A percentile compares a stretch with the other conserved stretches of the same genome.
These are phyloP conservation scores for Inonotus hispidus DNA, from an alignment of 1,284 basidiomycete genomes.

Conservation along the genomic window DNA sequence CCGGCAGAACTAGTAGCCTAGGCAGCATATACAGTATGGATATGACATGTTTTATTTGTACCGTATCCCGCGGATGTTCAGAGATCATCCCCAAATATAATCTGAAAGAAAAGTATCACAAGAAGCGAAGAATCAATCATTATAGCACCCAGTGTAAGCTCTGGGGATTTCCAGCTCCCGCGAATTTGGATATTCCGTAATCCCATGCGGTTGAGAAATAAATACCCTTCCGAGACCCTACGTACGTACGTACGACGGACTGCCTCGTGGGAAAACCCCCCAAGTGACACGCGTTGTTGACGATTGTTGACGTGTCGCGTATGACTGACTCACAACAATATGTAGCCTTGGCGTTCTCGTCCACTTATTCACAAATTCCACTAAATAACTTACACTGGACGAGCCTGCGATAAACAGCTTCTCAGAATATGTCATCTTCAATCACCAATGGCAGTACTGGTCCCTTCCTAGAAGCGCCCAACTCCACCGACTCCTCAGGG, in stretches of 20 bases:
- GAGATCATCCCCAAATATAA: too few species aligned
- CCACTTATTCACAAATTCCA: too few species aligned
- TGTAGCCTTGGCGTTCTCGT: too few species aligned
- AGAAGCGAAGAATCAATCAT: too few species aligned
- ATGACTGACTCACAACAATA: neutral
- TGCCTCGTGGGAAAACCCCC: neutral
- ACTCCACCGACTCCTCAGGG: neutral
- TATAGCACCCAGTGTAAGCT: too few species aligned
- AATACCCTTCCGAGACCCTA: neutral
- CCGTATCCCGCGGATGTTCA: too few species aligned
- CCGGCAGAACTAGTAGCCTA: neutral
- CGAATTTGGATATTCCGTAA: too few species aligned
- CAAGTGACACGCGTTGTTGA: neutral
- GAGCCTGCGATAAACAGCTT: neutral
- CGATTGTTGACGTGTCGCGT: neutral
- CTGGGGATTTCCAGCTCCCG: too few species aligned
- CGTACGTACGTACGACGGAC: too few species aligned
- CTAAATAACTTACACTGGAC: too few species aligned
- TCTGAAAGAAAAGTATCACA: too few species aligned
- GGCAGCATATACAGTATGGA: neutral
- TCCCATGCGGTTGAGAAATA: neutral
- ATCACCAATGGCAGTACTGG: neutral
- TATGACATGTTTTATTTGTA: too few species aligned
- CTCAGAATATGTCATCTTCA: neutral
- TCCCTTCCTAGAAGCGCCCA: neutral